These are phyloP conservation scores for Tephrocybe sp. DNA, from an alignment of 768 basidiomycete species.

Conservation along the genomic window DNA sequence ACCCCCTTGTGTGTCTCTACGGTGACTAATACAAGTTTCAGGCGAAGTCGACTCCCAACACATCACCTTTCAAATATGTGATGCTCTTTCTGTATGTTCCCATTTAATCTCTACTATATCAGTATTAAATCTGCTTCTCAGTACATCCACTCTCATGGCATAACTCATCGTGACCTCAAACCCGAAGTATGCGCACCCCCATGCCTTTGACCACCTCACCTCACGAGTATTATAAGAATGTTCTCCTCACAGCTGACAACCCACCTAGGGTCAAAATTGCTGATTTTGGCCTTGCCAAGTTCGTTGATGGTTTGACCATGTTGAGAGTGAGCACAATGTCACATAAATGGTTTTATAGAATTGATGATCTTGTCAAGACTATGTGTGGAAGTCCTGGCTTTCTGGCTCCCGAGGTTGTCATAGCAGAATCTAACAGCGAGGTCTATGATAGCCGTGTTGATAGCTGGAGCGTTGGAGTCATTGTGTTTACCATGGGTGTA, in stretches of 20 bases:
- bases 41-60: conserved; percentile 60
- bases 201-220: neutral
- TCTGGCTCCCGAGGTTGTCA: conserved; percentile 83
- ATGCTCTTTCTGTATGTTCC: conserved; percentile 63
- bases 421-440: conserved; percentile 49
- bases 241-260: conserved; percentile 67
- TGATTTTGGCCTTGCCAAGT: conserved; percentile 95
- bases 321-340: conserved; percentile 50
- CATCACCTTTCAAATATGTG: conserved; percentile 84
- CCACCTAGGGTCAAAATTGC: conserved; percentile 86
- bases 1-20: neutral
- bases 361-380: conserved; percentile 46
- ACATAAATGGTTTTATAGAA: neutral
- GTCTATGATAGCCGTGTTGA: conserved; percentile 92
- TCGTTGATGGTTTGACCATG: conserved; percentile 75
- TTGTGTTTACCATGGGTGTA: conserved; percentile 82
- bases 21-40: conserved; percentile 20
- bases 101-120: neutral
- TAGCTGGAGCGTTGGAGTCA: conserved; percentile 95
- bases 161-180: conserved; percentile 93
- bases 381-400: conserved; percentile 97
- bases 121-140: conserved; percentile 16
- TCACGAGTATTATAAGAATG: conserved; percentile 50
- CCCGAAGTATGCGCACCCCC: conserved; percentile 59
- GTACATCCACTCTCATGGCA: conserved; percentile 72